Percentiles rank a stretch among this genome's conserved stretches.
Evolutionary conservation across 768 basidiomycete species (phyloP).

Genomic region (Lentinula aciculospora): DNA sequence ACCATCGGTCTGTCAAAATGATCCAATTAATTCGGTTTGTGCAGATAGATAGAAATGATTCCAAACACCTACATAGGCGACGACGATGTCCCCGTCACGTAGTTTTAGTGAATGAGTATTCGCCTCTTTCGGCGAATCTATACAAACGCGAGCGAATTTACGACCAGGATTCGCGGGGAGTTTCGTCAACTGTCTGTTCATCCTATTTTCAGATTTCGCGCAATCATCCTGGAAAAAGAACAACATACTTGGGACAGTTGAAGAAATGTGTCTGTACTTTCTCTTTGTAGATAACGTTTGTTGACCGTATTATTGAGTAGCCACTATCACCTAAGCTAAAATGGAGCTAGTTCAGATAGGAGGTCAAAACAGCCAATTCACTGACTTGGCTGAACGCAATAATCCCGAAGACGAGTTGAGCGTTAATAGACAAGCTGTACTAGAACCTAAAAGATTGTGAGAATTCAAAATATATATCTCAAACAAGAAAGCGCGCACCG

Average conservation of each 20-base stretch:
- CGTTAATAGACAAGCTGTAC: slow-evolving; percentile 74
- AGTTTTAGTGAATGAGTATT: slow-evolving; percentile 37
- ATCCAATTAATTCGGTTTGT: neutral
- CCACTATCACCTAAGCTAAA: slow-evolving; percentile 76
- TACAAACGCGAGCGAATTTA: slow-evolving; percentile 43
- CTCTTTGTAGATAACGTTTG: slow-evolving; percentile 52
- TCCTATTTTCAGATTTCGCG: slow-evolving; percentile 11
- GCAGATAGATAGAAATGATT: neutral
- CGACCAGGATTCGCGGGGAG: slow-evolving; percentile 37
- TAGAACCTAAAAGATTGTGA: slow-evolving; percentile 54
- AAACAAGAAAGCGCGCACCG: slow-evolving; percentile 36
- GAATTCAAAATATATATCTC: slow-evolving; percentile 13
- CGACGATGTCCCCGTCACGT: slow-evolving; percentile 46
- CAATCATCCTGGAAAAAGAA: slow-evolving; percentile 12
- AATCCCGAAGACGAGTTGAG: slow-evolving; percentile 71
- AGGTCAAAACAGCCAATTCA: slow-evolving; percentile 7
- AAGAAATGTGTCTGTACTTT: slow-evolving; percentile 48
- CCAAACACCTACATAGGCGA: slow-evolving; percentile 37
- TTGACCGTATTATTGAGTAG: slow-evolving; percentile 64
- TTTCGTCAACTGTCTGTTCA: slow-evolving; percentile 47
- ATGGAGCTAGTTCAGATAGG: slow-evolving; percentile 7
- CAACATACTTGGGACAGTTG: slow-evolving; percentile 46
- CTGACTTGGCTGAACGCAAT: slow-evolving; percentile 74
- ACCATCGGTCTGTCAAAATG: slow-evolving; percentile 40
- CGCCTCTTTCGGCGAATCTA: slow-evolving; percentile 46